Conservation (phyloP, 305 asterid species). For the Solanum hybrid region DNA sequence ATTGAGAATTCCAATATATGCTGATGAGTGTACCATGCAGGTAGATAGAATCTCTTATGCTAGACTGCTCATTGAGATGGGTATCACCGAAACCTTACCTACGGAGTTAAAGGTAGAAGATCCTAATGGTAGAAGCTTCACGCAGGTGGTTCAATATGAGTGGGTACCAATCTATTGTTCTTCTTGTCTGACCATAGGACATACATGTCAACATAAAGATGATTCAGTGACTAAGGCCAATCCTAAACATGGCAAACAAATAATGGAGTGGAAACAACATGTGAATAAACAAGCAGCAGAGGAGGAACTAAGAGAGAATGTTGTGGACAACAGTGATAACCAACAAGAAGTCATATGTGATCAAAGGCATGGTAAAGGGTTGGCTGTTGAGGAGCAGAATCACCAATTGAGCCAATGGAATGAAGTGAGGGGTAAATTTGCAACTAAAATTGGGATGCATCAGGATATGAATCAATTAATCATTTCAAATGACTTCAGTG, state of each 20-base stretch:
- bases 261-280: no score
- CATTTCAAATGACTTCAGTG: no score
- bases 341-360: no score
- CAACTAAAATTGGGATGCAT: no score
- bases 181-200: background rate
- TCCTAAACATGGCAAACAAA: no score
- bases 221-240: no score
- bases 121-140: background rate
- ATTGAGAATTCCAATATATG: background rate
- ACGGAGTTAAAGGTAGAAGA: background rate
- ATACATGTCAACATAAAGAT: background rate
- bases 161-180: background rate
- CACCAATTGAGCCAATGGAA: no score
- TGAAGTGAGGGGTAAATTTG: no score
- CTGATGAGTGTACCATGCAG: background rate
- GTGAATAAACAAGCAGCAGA: background rate
- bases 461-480: no score
- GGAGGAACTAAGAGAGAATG: background rate
- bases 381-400: no score
- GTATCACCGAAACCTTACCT: background rate
- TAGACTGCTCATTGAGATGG: background rate
- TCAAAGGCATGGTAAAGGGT: no score
- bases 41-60: background rate
- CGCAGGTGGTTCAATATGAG: background rate
- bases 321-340: background rate